Evolutionary conservation across 208 protist genomes (phyloP).

Genomic region (Trichomonas gallinae): DNA sequence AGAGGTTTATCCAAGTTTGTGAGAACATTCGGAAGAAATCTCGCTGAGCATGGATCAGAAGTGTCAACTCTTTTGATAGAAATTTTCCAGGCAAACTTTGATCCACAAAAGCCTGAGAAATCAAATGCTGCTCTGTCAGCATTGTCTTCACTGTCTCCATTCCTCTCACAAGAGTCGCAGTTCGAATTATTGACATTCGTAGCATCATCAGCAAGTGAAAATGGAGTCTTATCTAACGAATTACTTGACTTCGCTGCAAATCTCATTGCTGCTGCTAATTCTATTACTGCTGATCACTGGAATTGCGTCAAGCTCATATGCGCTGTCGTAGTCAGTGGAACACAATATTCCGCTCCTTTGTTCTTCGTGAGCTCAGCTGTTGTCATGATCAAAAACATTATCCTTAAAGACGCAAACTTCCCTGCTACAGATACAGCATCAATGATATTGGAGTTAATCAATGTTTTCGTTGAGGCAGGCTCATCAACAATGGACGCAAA

Average conservation of each 20-base stretch:
- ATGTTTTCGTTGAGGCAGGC: neutral
- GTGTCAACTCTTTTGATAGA: neutral
- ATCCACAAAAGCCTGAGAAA: neutral
- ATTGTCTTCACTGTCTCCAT: neutral
- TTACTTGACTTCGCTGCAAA: neutral
- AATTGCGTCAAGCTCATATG: neutral
- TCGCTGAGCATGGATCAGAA: neutral
- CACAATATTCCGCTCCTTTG: neutral
- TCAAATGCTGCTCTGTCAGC: neutral
- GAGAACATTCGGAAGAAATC: neutral
- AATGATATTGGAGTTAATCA: neutral
- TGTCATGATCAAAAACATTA: neutral
- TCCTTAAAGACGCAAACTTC: neutral
- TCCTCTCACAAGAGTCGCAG: neutral
- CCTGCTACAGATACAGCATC: neutral
- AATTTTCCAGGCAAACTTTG: neutral
- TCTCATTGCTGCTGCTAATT: neutral
- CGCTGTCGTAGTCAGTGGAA: neutral
- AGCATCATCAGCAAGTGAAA: neutral
- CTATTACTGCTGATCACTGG: neutral
- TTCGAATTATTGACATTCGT: neutral
- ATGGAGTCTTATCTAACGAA: neutral
- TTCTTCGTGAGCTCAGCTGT: neutral
- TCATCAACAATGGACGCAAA: neutral
- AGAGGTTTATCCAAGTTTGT: neutral